phyloP scores from a whole-genome alignment of 169 alveolate species.

The Plasmodium knowlesi region DNA sequence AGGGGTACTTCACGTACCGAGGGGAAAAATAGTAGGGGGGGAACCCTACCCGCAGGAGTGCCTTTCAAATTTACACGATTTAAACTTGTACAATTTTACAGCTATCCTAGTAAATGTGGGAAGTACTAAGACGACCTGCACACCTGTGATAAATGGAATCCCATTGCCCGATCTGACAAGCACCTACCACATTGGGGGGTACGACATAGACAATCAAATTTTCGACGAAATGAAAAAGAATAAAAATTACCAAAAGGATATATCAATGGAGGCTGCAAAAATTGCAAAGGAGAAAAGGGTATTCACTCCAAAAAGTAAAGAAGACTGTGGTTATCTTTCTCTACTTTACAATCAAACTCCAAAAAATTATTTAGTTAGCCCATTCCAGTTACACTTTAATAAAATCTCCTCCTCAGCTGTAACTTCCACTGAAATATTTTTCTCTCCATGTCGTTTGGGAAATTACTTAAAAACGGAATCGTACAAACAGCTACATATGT shows the following conservation, averaged over 20 bases:
- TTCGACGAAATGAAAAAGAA: slow-evolving; percentile 66
- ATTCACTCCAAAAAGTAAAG: slow-evolving; percentile 56
- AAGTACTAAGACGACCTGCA: slow-evolving; percentile 58
- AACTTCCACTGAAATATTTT: slow-evolving; percentile 67
- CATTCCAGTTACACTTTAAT: slow-evolving; percentile 50
- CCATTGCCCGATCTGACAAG: slow-evolving; percentile 56
- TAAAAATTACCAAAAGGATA: slow-evolving; percentile 26
- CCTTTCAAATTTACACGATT: background rate
- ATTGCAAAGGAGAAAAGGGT: slow-evolving; percentile 69
- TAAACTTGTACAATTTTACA: slow-evolving; percentile 56
- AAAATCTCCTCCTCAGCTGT: slow-evolving; percentile 68
- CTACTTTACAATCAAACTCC: slow-evolving; percentile 49
- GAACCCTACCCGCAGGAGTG: slow-evolving; percentile 42
- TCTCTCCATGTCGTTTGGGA: slow-evolving; percentile 52
- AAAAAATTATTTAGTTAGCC: slow-evolving; percentile 33
- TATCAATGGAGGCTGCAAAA: slow-evolving; percentile 67
- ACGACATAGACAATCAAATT: slow-evolving; percentile 73
- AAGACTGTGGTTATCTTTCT: slow-evolving; percentile 68
- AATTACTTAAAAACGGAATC: slow-evolving; percentile 58
- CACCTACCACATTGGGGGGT: slow-evolving; percentile 65
- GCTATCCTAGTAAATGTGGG: slow-evolving; percentile 55
- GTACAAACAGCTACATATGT: slow-evolving; percentile 38
- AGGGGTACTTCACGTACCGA: background rate
- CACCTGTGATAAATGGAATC: slow-evolving; percentile 71
- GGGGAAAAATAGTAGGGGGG: background rate